A percentile compares a stretch with the other conserved stretches of the same genome.
These are phyloP conservation scores for Tulasnella calospora DNA, from an alignment of 768 basidiomycete species.

Conservation along the genomic window DNA sequence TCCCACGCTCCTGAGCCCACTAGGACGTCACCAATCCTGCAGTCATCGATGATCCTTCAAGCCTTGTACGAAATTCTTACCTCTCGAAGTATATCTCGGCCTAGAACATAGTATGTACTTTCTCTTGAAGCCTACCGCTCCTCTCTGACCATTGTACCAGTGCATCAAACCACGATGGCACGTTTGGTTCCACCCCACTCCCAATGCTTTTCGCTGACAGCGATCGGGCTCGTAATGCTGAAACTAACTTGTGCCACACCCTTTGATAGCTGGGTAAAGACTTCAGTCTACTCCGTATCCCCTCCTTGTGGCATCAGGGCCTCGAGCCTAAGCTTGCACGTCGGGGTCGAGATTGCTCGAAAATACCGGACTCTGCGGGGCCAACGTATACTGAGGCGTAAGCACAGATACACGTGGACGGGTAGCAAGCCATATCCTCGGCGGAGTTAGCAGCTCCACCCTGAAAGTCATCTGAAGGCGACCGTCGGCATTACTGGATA, in stretches of 20 bases:
- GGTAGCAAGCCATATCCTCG: not conserved
- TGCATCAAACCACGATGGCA: not conserved
- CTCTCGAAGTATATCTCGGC: not conserved
- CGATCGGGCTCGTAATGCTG: not conserved
- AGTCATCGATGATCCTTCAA: not conserved
- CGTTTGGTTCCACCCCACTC: not conserved
- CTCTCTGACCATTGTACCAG: not conserved
- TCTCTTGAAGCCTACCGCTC: not conserved
- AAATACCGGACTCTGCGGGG: not conserved
- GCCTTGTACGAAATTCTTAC: not conserved
- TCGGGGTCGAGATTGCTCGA: not conserved
- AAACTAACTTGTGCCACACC: not conserved
- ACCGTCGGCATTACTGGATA: not conserved
- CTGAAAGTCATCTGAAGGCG: not conserved
- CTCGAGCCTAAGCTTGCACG: not conserved
- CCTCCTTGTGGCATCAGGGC: not conserved
- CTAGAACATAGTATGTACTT: not conserved
- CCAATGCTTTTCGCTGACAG: not conserved
- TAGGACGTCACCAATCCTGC: not conserved
- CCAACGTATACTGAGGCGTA: not conserved
- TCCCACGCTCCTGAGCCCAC: slow-evolving; percentile 1
- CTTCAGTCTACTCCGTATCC: not conserved
- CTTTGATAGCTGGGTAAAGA: not conserved
- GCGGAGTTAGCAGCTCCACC: not conserved
- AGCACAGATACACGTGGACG: not conserved